These are phyloP conservation scores for Glebionis coronaria DNA, from an alignment of 129 eudicot species.

Conservation along the genomic window DNA sequence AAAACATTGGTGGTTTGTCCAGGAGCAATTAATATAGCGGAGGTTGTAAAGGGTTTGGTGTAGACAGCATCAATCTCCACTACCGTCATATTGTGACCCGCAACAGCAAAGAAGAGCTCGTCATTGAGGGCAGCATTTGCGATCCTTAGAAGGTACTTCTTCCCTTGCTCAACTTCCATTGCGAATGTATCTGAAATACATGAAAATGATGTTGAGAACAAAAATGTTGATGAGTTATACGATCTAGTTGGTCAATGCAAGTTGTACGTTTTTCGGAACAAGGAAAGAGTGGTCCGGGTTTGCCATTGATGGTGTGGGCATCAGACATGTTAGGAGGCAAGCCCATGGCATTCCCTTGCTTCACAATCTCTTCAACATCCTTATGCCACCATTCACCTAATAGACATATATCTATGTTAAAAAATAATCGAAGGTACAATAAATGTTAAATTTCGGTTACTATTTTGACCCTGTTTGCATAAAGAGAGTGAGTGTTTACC, in stretches of 20 bases:
- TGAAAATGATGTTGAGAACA: neutral
- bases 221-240: neutral
- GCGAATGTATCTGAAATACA: slow-evolving; percentile 40
- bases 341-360: slow-evolving; percentile 47
- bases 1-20: slow-evolving; percentile 57
- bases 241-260: neutral
- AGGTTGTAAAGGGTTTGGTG: slow-evolving; percentile 42
- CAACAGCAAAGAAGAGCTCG: slow-evolving; percentile 27
- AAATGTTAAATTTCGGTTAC: too few species aligned
- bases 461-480: neutral
- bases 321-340: slow-evolving; percentile 49
- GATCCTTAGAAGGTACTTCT: slow-evolving; percentile 40
- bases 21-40: slow-evolving; percentile 32
- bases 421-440: too few species aligned
- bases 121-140: slow-evolving; percentile 44
- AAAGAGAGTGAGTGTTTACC: slow-evolving; percentile 1
- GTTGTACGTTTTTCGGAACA: slow-evolving; percentile 49
- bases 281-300: slow-evolving; percentile 50
- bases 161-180: slow-evolving; percentile 46
- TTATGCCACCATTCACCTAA: slow-evolving; percentile 45
- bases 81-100: slow-evolving; percentile 22
- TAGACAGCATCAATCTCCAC: slow-evolving; percentile 31
- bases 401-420: neutral
- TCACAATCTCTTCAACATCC: slow-evolving; percentile 44
- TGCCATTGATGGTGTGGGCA: slow-evolving; percentile 56